Base-by-base conservation (phyloP, 1,284 basidiomycete genomes). In the Entoloma clypeatum region DNA sequence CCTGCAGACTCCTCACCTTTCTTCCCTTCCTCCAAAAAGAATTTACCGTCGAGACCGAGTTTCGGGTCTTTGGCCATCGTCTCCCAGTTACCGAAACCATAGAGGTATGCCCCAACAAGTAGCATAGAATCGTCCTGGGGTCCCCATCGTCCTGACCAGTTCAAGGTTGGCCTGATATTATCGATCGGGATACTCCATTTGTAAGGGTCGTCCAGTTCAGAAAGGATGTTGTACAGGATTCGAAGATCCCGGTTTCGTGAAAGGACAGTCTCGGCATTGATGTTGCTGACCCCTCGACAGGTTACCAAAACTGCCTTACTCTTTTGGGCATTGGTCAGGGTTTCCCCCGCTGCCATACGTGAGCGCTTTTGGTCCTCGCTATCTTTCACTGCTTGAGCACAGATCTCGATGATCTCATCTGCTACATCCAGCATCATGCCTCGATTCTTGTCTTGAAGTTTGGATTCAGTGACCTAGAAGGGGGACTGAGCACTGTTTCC, bases 31-130 rank as follows among this genome's bases (percentile, higher is more conserved):
- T 98, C 96, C 31, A 99, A 75, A 79, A 98, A 99, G 69, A 99
- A 95, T 61, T 95, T 96, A 62, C 87, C 92, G 3, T 83, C 76
- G 13, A 99, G 75, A 3, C 82, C 81, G 3, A 99, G 80, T 41
- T 81, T 78, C 2, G 80, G 65, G 61, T 99, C 96, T 59, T 90
- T 89, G 56, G 86, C 80, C 72, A 99, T 98, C 31, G 79, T 75
- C 60, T 99, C 96, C 96, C 96, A 99, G 52, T 88, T 91, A 13
- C 94, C 94, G 60, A 99, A 96, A 17, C 96, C 96, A 55, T 99
- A 88, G 35, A 86, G 62, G 74, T 79, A 98, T 13, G 96, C 91
- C 21, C 96, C 96, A 37, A 98, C 83, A 17, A 99, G 76, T 9
- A 99, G 75, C 78, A 92, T 90, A 2, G 93, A 85, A 62, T 99